Evolutionary conservation across 306 rosid genomes (phyloP), one percentile per base, ranked within the genome.

Genomic region (Pyrus communis): DNA sequence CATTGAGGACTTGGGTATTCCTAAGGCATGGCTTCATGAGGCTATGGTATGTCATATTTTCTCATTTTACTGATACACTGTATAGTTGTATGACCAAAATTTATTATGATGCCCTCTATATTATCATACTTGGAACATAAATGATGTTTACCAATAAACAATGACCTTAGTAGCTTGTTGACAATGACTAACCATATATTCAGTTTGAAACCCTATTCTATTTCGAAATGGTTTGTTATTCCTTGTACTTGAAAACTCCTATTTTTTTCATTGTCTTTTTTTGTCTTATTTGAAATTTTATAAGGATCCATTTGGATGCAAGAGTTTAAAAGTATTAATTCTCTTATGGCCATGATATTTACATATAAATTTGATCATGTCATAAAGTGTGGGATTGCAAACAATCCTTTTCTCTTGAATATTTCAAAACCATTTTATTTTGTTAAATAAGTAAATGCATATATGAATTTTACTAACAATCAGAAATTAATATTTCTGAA

Each of bases 1-100:
- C 83, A 95, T 95, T 69, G 93, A 88, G 88, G 82, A 92, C 83
- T 78, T 95, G 81, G 96, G 98, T 82, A 82, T 95, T 83, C 97
- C 98, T 67, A 75, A 75, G 54, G 89, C 79, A 67, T 95, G 98
- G 98, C 88, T 95, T 79, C 96, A 92, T 23, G 98, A 95, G 86
- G 98, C 98, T 74, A 82, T 92, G 97, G 98, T 95, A 89, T 79
- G 86, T 66, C 42, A 74, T 75, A 71, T 63, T 83, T 61, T 84
- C 51, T 19, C 9, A 19, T 55, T 54, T 70, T 67, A 45, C 42
- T 58, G 61, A 12, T 19, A 46, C 55, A 14, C 9, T 58, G 55
- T 17, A 51, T 4, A 0, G 19, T 49, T 49, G 54, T 49, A 4
- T 30, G 28, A 19, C 60, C 21, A 60, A 30, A 4, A 27, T 22